phyloP scores from a whole-genome alignment of 2,329 filamentous ascomycete species.

The Fusarium illudens region DNA sequence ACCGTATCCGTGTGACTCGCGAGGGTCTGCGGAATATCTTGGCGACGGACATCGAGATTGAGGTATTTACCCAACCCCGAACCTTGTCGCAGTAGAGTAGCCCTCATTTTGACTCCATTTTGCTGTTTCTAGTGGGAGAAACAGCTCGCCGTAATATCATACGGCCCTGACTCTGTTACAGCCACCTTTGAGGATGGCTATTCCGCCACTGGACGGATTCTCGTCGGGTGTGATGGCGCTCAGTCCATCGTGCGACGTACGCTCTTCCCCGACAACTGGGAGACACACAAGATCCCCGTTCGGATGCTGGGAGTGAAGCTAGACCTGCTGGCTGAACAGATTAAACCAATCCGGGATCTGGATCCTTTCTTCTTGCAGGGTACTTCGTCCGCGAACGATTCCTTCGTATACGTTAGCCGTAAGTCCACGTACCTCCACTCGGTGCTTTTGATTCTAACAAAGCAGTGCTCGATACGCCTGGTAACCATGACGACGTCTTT shows the following conservation, averaged over 20 bases:
- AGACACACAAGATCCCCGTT: constrained; percentile 56
- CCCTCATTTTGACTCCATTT: neutral
- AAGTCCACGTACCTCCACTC: constrained; percentile 22
- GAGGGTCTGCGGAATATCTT: constrained; percentile 57
- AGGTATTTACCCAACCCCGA: constrained; percentile 44
- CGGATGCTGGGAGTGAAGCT: constrained; percentile 58
- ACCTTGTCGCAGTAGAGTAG: neutral
- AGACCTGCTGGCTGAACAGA: constrained; percentile 51
- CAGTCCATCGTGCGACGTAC: constrained; percentile 53
- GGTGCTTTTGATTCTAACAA: neutral
- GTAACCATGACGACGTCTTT: constrained; percentile 46
- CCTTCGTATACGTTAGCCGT: constrained; percentile 63
- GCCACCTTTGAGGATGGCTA: constrained; percentile 59
- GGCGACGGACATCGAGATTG: constrained; percentile 55
- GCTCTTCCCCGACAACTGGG: constrained; percentile 46
- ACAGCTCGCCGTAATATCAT: constrained; percentile 44
- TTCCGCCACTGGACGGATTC: constrained; percentile 50
- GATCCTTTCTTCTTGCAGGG: constrained; percentile 66
- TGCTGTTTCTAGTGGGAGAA: constrained; percentile 51
- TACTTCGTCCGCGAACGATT: constrained; percentile 58
- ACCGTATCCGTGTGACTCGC: constrained; percentile 58
- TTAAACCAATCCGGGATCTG: constrained; percentile 53
- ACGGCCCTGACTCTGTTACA: constrained; percentile 46
- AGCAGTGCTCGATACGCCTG: constrained; percentile 58
- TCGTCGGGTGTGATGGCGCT: constrained; percentile 62